Percentiles rank a stretch among this genome's conserved stretches.
Evolutionary conservation across 1,139 yeast genomes (phyloP).

Genomic region (Wickerhamomyces sp.): DNA sequence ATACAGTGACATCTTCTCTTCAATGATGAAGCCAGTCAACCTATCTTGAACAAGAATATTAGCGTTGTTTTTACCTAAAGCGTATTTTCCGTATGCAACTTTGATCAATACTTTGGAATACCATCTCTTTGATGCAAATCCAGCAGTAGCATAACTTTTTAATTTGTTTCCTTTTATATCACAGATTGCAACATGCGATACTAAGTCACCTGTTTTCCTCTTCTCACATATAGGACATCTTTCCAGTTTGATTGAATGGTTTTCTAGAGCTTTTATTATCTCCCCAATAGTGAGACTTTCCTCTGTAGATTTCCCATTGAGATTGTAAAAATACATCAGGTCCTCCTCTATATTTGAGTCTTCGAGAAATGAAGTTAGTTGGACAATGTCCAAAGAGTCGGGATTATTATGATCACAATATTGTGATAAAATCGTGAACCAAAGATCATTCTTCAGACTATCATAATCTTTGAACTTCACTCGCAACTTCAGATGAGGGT

Average conservation of each 20-base stretch:
- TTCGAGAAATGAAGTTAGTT: slow-evolving; percentile 21
- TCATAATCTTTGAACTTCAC: slow-evolving; percentile 69
- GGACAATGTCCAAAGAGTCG: slow-evolving; percentile 17
- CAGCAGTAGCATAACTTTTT: slow-evolving; percentile 72
- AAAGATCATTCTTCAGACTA: slow-evolving; percentile 60
- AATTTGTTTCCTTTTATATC: slow-evolving; percentile 73
- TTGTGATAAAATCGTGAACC: slow-evolving; percentile 59
- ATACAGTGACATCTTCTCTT: slow-evolving; percentile 88
- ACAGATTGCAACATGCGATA: slow-evolving; percentile 86
- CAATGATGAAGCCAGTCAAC: slow-evolving; percentile 77
- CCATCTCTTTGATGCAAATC: slow-evolving; percentile 86
- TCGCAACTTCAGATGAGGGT: slow-evolving; percentile 55
- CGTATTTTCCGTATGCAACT: slow-evolving; percentile 82
- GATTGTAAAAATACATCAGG: slow-evolving; percentile 13
- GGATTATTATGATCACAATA: slow-evolving; percentile 31
- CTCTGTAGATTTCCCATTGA: slow-evolving; percentile 15
- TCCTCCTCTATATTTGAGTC: slow-evolving; percentile 20
- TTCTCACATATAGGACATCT: slow-evolving; percentile 75
- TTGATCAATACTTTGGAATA: slow-evolving; percentile 77
- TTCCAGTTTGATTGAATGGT: slow-evolving; percentile 19
- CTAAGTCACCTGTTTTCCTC: slow-evolving; percentile 59
- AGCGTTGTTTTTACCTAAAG: slow-evolving; percentile 87
- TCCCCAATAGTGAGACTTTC: slow-evolving; percentile 42
- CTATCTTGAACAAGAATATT: slow-evolving; percentile 93
- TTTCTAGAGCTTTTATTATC: slow-evolving; percentile 43